These are phyloP conservation scores for Ophiostoma sp. DNA, from an alignment of 2,329 filamentous ascomycete species.

Conservation along the genomic window DNA sequence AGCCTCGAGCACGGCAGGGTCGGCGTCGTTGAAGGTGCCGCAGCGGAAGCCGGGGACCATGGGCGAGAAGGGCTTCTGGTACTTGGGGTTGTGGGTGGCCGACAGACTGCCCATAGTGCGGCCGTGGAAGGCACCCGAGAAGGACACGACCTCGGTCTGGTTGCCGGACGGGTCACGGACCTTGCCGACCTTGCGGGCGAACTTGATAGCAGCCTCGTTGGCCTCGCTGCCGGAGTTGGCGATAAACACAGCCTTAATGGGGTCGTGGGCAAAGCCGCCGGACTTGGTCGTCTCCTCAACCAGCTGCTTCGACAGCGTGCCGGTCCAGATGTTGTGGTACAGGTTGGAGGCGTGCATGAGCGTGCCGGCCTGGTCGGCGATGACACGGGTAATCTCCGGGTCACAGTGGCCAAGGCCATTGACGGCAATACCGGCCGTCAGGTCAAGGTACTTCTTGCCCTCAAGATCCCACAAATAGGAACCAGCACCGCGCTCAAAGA, in stretches of 20 bases:
- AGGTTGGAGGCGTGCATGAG: slow-evolving; percentile 93
- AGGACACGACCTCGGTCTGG: slow-evolving; percentile 87
- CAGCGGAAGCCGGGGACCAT: slow-evolving; percentile 94
- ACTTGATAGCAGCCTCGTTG: slow-evolving; percentile 97
- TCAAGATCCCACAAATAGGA: slow-evolving; percentile 89
- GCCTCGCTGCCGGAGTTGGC: slow-evolving; percentile 97
- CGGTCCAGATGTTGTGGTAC: slow-evolving; percentile 96
- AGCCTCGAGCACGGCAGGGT: slow-evolving; percentile 67
- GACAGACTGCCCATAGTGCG: slow-evolving; percentile 93
- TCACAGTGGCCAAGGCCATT: slow-evolving; percentile 92
- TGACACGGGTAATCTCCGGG: slow-evolving; percentile 69
- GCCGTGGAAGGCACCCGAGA: slow-evolving; percentile 90
- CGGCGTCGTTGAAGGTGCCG: slow-evolving; percentile 82
- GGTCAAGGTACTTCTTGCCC: slow-evolving; percentile 85
- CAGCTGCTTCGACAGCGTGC: slow-evolving; percentile 80
- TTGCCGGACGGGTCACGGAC: slow-evolving; percentile 66
- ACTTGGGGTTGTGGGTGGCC: slow-evolving; percentile 97
- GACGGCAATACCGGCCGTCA: slow-evolving; percentile 94
- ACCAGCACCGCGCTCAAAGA: slow-evolving; percentile 86
- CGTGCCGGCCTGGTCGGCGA: slow-evolving; percentile 65
- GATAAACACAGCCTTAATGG: slow-evolving; percentile 76
- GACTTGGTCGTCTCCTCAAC: slow-evolving; percentile 77
- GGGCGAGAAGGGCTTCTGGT: slow-evolving; percentile 89
- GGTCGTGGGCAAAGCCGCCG: slow-evolving; percentile 67
- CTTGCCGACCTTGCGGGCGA: slow-evolving; percentile 88